Base-by-base conservation (phyloP, 768 basidiomycete genomes). In the Heimioporus sp. region DNA sequence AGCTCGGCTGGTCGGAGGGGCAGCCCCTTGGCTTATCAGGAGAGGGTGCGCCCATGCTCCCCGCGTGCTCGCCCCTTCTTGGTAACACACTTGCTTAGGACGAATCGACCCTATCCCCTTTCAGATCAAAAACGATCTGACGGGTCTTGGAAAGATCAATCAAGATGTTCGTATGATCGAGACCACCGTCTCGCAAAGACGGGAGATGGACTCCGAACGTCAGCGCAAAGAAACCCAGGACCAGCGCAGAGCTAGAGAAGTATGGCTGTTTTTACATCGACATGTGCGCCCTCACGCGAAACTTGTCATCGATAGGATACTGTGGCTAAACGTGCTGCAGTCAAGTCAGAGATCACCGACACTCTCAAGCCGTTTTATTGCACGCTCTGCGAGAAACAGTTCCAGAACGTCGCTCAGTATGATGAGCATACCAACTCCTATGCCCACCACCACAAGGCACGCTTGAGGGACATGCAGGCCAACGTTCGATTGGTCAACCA, bases 381-480 rank as follows among this genome's bases (percentile, higher is more conserved):
- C 65, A 70, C 76, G 21, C 77, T 91, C 17, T 93, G 91, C 72
- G 89, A 91, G 55, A 92, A 92, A 65, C 91, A 93, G 65, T 92
- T 92, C 72, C 80, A 85, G 66, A 92, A 79, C 44, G 87, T 92
- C 17, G 83, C 88, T 0, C 90, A 91, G 62, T 93, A 89, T 60
- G 91, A 92, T 57, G 91, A 92, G 62, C 91, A 93, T 68, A 89
- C 87, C 48, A 92, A 92, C 62, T 91, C 91, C 8, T 92, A 91
- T 58, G 87, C 89, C 0, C 90, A 92, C 62, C 87, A 90, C 60
- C 90, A 91, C 72, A 91, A 87, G 69, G 85, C 85, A 34, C 85
- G 91, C 44, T 80, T 85, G 65, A 85, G 74, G 58, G 90, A 92
- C 59, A 88, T 92, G 87, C 87, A 90, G 71, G 81, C 83, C 28